Conservation (phyloP, 257 asterid genomes). For the Dorcoceras hygrometricum region DNA sequence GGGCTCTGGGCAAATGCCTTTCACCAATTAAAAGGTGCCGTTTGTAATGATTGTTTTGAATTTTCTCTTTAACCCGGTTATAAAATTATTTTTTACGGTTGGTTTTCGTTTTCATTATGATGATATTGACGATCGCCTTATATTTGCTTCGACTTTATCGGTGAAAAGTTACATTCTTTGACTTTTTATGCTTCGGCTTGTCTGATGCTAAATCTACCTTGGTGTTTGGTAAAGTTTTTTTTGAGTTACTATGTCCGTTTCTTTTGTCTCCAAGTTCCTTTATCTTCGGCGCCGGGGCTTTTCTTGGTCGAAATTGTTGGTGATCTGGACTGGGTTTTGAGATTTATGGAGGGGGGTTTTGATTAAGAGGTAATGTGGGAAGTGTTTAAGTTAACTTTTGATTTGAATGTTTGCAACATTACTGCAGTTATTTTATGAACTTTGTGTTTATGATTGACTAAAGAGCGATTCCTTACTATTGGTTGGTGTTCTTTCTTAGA, state of each 20-base stretch:
- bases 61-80: constrained; percentile 18
- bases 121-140: constrained; percentile 31
- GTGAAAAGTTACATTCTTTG: constrained; percentile 45
- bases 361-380: constrained; percentile 25
- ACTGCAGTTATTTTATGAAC: background rate
- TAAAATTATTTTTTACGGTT: constrained; percentile 26
- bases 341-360: constrained; percentile 18
- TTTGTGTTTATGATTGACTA: constrained; percentile 7
- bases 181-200: constrained; percentile 25
- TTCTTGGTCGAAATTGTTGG: constrained; percentile 20
- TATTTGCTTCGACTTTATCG: constrained; percentile 28
- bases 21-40: constrained; percentile 52
- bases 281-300: constrained; percentile 12
- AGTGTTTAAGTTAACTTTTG: constrained; percentile 8
- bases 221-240: constrained; percentile 36
- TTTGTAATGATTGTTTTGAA: constrained; percentile 28
- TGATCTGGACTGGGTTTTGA: constrained; percentile 28
- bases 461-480: constrained; percentile 18
- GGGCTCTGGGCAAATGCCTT: constrained; percentile 53
- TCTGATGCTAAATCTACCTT: constrained; percentile 42
- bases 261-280: constrained; percentile 22
- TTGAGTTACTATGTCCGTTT: constrained; percentile 26
- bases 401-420: background rate
- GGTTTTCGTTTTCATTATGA: constrained; percentile 29
- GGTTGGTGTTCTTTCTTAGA: constrained; percentile 14